A percentile compares a stretch with the other conserved stretches of the same genome.
Evolutionary conservation across 106 monocot species (phyloP).

Genomic region (Dendrobium nobile): DNA sequence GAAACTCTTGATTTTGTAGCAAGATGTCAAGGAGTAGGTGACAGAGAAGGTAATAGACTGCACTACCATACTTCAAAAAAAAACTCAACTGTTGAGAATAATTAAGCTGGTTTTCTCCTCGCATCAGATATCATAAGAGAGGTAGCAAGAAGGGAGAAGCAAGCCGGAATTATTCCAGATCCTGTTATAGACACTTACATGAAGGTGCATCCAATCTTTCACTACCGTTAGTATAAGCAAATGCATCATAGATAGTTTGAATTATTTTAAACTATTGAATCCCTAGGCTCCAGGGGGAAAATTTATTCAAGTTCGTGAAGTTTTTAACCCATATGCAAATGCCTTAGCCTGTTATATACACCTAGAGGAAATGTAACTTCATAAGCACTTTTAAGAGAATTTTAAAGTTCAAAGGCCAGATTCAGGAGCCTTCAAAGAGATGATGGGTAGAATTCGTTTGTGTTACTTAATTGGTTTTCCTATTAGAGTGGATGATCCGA

Average conservation of each 20-base stretch:
- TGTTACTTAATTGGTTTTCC: no score
- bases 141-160: conserved; percentile 5
- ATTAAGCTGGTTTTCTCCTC: not conserved
- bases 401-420: no score
- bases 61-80: no score
- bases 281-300: not conserved
- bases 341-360: not conserved
- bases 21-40: conserved; percentile 10
- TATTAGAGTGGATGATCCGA: no score
- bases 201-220: conserved; percentile 1
- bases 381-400: no score
- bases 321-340: not conserved
- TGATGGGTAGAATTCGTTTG: no score
- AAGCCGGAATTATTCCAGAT: conserved; percentile 1
- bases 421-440: no score
- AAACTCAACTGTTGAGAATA: not conserved
- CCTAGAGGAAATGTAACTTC: no score
- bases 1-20: conserved; percentile 11
- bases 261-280: not conserved
- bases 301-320: not conserved
- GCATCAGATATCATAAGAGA: conserved; percentile 4
- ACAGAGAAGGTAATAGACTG: not conserved
- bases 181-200: conserved; percentile 2
- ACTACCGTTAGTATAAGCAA: not conserved
- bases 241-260: not conserved